A percentile compares a stretch with the other conserved stretches of the same genome.
These are phyloP conservation scores for Pezicula carpinea DNA, from an alignment of 2,329 filamentous ascomycete species.

Conservation along the genomic window DNA sequence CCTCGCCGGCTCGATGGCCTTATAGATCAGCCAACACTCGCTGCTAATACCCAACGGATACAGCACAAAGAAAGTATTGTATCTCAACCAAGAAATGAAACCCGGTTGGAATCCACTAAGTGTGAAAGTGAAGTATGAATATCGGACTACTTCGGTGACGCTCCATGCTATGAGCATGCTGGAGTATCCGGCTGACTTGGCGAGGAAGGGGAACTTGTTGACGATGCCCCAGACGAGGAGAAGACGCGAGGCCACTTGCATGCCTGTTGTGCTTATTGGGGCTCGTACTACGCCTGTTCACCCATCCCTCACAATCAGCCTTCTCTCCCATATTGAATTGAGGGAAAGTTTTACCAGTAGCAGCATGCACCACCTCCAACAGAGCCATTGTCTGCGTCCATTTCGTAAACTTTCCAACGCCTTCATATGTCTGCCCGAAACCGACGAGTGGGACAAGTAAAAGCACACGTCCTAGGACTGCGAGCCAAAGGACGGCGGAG, in stretches of 20 bases:
- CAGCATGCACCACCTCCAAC: conserved; percentile 79
- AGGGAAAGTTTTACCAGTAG: conserved; percentile 54
- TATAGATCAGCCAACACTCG: conserved; percentile 78
- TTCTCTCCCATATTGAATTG: not conserved
- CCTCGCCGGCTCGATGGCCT: conserved; percentile 57
- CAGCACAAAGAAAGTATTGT: conserved; percentile 89
- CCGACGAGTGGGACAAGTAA: conserved; percentile 48
- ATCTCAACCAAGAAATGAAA: conserved; percentile 73
- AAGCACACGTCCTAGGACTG: conserved; percentile 66
- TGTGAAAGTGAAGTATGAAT: conserved; percentile 81
- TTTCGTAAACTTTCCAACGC: conserved; percentile 63
- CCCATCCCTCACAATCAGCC: conserved; percentile 9
- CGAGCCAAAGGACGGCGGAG: conserved; percentile 73
- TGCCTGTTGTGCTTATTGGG: conserved; percentile 76
- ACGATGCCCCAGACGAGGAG: conserved; percentile 86
- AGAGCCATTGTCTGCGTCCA: conserved; percentile 80
- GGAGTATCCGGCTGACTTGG: conserved; percentile 59
- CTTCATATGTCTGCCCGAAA: conserved; percentile 54
- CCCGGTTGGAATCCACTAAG: conserved; percentile 58
- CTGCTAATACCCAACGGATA: conserved; percentile 89
- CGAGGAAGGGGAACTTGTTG: conserved; percentile 65
- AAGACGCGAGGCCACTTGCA: conserved; percentile 86
- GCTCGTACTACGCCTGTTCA: conserved; percentile 73
- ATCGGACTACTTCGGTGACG: conserved; percentile 87
- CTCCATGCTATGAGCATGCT: conserved; percentile 85